phyloP scores from a whole-genome alignment of 2,329 filamentous ascomycete genomes.

The Aspergillus cejpii region DNA sequence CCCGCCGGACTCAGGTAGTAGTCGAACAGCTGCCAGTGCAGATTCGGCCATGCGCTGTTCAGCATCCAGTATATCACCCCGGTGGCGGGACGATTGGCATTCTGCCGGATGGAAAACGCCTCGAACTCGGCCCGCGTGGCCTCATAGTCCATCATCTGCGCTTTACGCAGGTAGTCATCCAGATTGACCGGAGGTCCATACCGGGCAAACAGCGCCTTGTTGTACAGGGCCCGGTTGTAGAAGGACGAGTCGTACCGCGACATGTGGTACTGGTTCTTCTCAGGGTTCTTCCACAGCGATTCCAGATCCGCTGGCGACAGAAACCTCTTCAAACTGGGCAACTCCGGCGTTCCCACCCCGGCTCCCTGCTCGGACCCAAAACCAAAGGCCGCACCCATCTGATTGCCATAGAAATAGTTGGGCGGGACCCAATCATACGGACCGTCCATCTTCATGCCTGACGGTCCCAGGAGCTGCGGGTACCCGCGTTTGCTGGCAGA shows the following conservation, averaged over 20 bases:
- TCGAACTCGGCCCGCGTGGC: conserved; percentile 56
- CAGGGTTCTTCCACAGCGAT: conserved; percentile 51
- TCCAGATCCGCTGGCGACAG: conserved; percentile 47
- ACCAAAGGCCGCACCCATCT: conserved; percentile 54
- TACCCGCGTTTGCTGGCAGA: conserved; percentile 53
- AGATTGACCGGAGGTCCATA: conserved; percentile 49
- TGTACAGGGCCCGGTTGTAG: conserved; percentile 52
- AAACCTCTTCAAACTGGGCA: conserved; percentile 50
- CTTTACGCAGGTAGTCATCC: conserved; percentile 54
- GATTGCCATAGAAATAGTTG: conserved; percentile 56
- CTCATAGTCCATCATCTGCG: conserved; percentile 60
- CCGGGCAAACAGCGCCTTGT: conserved; percentile 47
- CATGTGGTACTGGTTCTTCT: conserved; percentile 55
- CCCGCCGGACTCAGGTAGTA: conserved; percentile 55
- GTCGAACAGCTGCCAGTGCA: conserved; percentile 62
- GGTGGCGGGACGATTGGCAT: conserved; percentile 48
- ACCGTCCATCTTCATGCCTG: conserved; percentile 60
- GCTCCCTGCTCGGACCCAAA: conserved; percentile 58
- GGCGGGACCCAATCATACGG: conserved; percentile 62
- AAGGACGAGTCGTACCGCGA: conserved; percentile 51
- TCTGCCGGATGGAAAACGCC: conserved; percentile 49
- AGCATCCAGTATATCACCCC: conserved; percentile 63
- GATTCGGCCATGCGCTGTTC: conserved; percentile 57
- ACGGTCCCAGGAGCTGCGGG: conserved; percentile 47
- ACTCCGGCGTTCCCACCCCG: conserved; percentile 56